Conservation (phyloP, 257 asterid genomes). For the Capsicum baccatum region DNA sequence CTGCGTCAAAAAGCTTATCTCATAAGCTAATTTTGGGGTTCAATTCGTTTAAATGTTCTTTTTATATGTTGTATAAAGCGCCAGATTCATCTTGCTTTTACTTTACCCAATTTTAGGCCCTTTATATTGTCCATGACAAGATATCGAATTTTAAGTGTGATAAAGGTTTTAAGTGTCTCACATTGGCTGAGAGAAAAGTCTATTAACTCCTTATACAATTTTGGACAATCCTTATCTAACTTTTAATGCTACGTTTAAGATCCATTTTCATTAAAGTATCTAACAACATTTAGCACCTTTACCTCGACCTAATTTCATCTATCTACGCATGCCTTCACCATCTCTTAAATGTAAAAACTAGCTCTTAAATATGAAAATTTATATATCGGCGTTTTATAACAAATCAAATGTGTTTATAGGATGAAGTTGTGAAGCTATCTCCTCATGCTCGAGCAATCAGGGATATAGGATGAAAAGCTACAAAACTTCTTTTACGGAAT, state of each 20-base stretch:
- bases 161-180: not conserved
- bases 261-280: not conserved
- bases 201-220: not conserved
- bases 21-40: not conserved
- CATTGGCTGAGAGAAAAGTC: not conserved
- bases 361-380: not conserved
- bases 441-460: slow-evolving; percentile 98
- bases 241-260: not conserved
- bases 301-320: not conserved
- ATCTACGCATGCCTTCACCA: not conserved
- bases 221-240: not conserved
- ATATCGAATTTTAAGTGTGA: not conserved
- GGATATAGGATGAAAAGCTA: slow-evolving; percentile 93
- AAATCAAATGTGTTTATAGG: slow-evolving; percentile 48
- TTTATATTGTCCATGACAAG: not conserved
- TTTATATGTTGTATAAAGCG: not conserved
- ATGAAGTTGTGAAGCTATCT: slow-evolving; percentile 93
- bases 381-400: not conserved
- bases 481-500: slow-evolving; percentile 87
- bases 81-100: not conserved
- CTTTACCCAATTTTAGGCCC: not conserved
- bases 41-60: not conserved
- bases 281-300: not conserved
- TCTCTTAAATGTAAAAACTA: too few relatives aligned
- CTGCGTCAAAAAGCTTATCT: not conserved